Evolutionary conservation across 371 early-diverging fungal species (phyloP), one percentile per base, ranked within the genome.

Genomic region (Mucor lusitanicus): DNA sequence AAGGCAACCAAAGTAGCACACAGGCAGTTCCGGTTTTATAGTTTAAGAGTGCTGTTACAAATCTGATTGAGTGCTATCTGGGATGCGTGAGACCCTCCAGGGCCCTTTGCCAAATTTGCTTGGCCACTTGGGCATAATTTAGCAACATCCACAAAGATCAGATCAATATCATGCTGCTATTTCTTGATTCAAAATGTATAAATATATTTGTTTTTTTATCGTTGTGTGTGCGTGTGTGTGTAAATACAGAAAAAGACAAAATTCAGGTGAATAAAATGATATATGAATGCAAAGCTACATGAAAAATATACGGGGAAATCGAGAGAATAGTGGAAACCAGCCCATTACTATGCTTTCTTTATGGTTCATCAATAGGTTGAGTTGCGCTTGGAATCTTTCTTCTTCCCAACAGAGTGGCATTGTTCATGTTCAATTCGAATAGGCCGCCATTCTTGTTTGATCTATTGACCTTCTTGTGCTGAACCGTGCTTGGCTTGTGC

Each of bases 401-500:
- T 63, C 85, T 82, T 46, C 83, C 85, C 27, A 89, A 65, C 37
- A 89, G 63, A 0, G 87, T 87, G 2, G 89, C 85, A 19, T 84
- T 82, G 59, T 83, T 74, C 74, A 88, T 80, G 59, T 84, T 86
- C 19, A 89, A 65, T 56, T 87, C 87, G 77, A 89, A 61, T 55
- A 62, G 23, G 6, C 50, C 30, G 23, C 60, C 48, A 23, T 59
- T 30, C 23, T 64, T 59, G 12, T 63, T 67, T 42, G 64, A 53
- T 60, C 35, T 42, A 21, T 32, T 13, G 75, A 15, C 59, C 68
- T 55, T 74, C 71, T 64, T 23, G 42, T 19, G 8, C 30, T 25
- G 3, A 19, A 28, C 21, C 7, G 28, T 33, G 12, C 28, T 55
- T 13, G 15, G n/a, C 17, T 39, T 56, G 2, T 21, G 21, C 6